Base-by-base conservation (phyloP, 768 basidiomycete species). In the Boletus sensibilis region DNA sequence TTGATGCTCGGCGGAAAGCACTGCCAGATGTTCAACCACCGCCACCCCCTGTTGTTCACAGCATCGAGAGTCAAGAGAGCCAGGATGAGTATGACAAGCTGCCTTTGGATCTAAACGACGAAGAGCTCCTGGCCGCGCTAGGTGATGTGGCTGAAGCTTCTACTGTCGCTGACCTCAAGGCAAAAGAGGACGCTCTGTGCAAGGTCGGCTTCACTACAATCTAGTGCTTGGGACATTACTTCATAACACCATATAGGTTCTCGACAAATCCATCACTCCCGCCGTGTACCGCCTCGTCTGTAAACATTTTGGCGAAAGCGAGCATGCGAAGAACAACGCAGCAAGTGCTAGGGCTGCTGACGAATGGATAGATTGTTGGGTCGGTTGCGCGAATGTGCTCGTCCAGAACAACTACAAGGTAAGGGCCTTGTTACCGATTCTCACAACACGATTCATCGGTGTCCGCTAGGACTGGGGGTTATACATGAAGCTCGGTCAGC, bases 21-120 rank as follows among this genome's bases (percentile, higher is more conserved):
- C 61, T 88, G 27, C 84, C 83, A 11, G 63, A 53, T 43, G 70
- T 70, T 20, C 68, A 57, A 50, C 52, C 58, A 37, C 79, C 76
- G 0, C 67, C 72, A 29, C 77, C 71, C 7, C 56, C 66, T 5
- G 57, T 69, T 53, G 52, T 44, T 57, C 33, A 65, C 65, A 35
- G 58, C 43, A 16, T 58, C 18, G 81, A 81, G 37, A 79, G 78
- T 42, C 82, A 83, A 63, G 91, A 92, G 57, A 92, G 87, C 59
- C 90, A 94, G 64, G 90, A 92, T 53, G 84, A 87, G 50, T 93
- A 84, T 59, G 83, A 79, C 16, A 74, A 75, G 42, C 64, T 86
- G 39, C 80, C 83, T 57, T 72, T 87, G 45, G 83, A 87, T 52
- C 75, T 85, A 23, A 73, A 81, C 50, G 88, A 91, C 62, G 85